phyloP scores from a whole-genome alignment of 495 filamentous ascomycete species.

The Daldinia concentrica region DNA sequence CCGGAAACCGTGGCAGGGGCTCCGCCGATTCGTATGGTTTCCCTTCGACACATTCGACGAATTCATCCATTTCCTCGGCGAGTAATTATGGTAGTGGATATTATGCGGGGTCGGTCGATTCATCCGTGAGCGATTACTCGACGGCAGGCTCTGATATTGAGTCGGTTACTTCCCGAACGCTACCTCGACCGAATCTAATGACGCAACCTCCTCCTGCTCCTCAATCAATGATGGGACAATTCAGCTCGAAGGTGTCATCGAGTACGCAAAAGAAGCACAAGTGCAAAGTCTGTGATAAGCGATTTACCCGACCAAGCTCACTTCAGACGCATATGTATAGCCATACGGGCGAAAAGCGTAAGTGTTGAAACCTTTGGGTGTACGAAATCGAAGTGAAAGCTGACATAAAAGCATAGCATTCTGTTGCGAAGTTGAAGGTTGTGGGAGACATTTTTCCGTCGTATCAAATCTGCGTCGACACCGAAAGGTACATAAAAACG shows the following conservation, averaged over 20 bases:
- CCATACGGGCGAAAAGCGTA: constrained; percentile 98
- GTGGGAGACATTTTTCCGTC: constrained; percentile 95
- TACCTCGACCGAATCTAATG: constrained; percentile 79
- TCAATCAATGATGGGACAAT: constrained; percentile 98
- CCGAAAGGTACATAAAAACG: constrained; percentile 95
- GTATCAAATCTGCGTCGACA: constrained; percentile 96
- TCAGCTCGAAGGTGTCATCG: constrained; percentile 95
- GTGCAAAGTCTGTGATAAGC: constrained; percentile 99
- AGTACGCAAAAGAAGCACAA: constrained; percentile 99
- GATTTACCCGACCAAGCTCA: constrained; percentile 95
- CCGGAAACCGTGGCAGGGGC: constrained; percentile 66
- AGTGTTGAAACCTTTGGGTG: constrained; percentile 53
- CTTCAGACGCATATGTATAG: constrained; percentile 99
- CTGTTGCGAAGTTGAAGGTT: constrained; percentile 92
- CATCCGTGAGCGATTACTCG: constrained; percentile 95
- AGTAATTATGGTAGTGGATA: constrained; percentile 74
- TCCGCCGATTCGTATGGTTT: constrained; percentile 95
- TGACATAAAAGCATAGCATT: constrained; percentile 72
- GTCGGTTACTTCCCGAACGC: constrained; percentile 76
- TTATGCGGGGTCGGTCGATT: constrained; percentile 84
- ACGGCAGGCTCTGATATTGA: constrained; percentile 88
- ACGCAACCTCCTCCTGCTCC: constrained; percentile 79
- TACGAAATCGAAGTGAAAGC: constrained; percentile 22
- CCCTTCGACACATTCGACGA: constrained; percentile 88
- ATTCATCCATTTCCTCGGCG: constrained; percentile 90